Base-by-base conservation (phyloP, 495 filamentous ascomycete genomes). In the Amphirosellinia nigrospora region DNA sequence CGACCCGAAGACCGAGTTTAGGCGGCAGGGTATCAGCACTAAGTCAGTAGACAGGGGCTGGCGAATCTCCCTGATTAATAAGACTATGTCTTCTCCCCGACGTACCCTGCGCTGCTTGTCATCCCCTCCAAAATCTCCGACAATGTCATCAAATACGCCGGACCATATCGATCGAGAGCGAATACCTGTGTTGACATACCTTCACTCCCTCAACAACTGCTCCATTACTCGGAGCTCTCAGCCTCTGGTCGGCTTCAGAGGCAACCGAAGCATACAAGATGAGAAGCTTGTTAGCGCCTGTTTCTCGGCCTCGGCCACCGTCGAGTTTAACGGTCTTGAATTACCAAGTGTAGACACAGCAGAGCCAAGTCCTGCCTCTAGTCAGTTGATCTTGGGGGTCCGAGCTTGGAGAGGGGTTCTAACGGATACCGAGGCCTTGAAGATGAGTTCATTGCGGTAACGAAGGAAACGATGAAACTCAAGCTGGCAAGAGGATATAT, bases 171-270 rank as follows among this genome's bases (percentile, higher is more conserved):
- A 41, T 98, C 96, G 0, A 87, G 93, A 60, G 89, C 89, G 96
- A 68, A 93, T 99, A 80, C 96, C 96, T 21, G 91, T 90, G 10
- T 83, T 98, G 43, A 92, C 93, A 38, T 99, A 99, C 77, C 87
- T 97, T 13, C 96, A 99, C 79, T 94, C 96, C 2, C 86, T 98
- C 68, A 99, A 98, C 80, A 97, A 96, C 78, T 98, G 96, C 78
- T 94, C 94, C 32, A 98, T 99, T 71, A 97, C 95, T 4, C 86
- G 96, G 71, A 96, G 94, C 76, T 96, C 96, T 4, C 96, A 99
- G 80, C 96, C 96, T 2, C 81, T 97, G 68, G 92, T 94, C 21
- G 96, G 96, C 4, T 88, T 98, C 16, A 87, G 92, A 64, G 89
- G 92, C 61, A 95, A 97, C 73, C 89, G 96, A 56, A 98, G 93